Percentiles rank a stretch among this genome's conserved stretches.
Evolutionary conservation across 169 alveolate genomes (phyloP).

Genomic region (Plasmodium chabaudi): DNA sequence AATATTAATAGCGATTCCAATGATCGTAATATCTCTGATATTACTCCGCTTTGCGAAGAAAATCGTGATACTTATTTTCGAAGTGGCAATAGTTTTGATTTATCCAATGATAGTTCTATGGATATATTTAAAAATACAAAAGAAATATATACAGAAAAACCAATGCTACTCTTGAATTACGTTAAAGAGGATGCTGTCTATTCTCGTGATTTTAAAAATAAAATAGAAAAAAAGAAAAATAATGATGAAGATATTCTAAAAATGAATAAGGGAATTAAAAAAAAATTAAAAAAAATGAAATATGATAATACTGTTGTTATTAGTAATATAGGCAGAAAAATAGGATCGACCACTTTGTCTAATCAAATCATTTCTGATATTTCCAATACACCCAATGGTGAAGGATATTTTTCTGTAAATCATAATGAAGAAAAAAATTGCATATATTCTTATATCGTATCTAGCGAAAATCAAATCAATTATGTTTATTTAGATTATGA

Average conservation of each 20-base stretch:
- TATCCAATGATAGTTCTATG: constrained; percentile 25
- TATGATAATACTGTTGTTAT: constrained; percentile 46
- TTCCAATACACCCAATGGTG: neutral
- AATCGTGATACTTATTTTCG: neutral
- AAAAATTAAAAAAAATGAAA: constrained; percentile 27
- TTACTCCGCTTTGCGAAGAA: constrained; percentile 11
- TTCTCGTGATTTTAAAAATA: neutral
- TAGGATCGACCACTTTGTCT: constrained; percentile 55
- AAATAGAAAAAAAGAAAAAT: neutral
- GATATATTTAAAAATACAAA: constrained; percentile 32
- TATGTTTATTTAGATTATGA: constrained; percentile 51
- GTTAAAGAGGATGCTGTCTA: neutral
- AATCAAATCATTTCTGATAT: constrained; percentile 3
- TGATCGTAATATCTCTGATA: neutral
- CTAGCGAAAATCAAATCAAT: constrained; percentile 24
- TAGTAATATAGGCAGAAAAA: constrained; percentile 45
- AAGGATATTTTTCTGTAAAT: constrained; percentile 5
- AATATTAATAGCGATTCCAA: neutral
- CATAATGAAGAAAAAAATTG: constrained; percentile 6
- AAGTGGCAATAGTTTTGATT: neutral
- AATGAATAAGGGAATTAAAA: constrained; percentile 54
- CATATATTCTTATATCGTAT: constrained; percentile 28
- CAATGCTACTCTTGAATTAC: constrained; percentile 15
- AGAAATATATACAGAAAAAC: constrained; percentile 33
- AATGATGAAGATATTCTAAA: neutral